Evolutionary conservation across 2,329 filamentous ascomycete species (phyloP).

Genomic region (Fusarium setosum): DNA sequence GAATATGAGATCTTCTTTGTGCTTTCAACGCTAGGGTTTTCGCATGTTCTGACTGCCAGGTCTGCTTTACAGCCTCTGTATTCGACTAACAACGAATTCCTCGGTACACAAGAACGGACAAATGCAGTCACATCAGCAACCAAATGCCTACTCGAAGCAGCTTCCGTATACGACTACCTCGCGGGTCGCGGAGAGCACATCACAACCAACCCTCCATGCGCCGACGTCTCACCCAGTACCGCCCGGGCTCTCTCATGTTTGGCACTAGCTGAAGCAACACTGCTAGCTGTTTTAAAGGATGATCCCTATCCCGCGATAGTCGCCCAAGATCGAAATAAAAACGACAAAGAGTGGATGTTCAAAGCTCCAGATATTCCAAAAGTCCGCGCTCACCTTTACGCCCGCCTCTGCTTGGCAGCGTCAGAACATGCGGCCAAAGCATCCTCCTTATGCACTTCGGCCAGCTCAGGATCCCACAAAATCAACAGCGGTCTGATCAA

Average conservation of each 20-base stretch:
- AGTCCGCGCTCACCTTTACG: slow-evolving; percentile 88
- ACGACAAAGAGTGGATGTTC: slow-evolving; percentile 97
- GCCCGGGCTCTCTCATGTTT: slow-evolving; percentile 71
- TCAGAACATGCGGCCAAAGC: slow-evolving; percentile 88
- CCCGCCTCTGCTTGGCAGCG: slow-evolving; percentile 86
- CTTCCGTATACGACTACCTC: slow-evolving; percentile 81
- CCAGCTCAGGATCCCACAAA: slow-evolving; percentile 55
- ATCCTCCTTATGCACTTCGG: slow-evolving; percentile 59
- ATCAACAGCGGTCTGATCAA: slow-evolving; percentile 74
- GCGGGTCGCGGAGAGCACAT: slow-evolving; percentile 64
- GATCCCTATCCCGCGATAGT: slow-evolving; percentile 90
- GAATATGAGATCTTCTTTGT: slow-evolving; percentile 87
- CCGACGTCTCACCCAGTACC: slow-evolving; percentile 65
- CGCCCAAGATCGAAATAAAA: slow-evolving; percentile 82
- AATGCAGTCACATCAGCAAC: slow-evolving; percentile 79
- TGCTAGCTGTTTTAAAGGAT: slow-evolving; percentile 91
- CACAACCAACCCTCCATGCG: slow-evolving; percentile 55
- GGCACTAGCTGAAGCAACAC: slow-evolving; percentile 86
- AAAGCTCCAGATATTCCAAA: slow-evolving; percentile 88
- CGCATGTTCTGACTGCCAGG: slow-evolving; percentile 78
- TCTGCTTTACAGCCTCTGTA: slow-evolving; percentile 80
- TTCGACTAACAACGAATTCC: slow-evolving; percentile 69
- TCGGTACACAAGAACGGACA: slow-evolving; percentile 74
- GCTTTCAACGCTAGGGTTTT: slow-evolving; percentile 80
- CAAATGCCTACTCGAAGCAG: slow-evolving; percentile 80